Evolutionary conservation across 2,329 filamentous ascomycete species (phyloP).

Genomic region (Zarea fungicola): DNA sequence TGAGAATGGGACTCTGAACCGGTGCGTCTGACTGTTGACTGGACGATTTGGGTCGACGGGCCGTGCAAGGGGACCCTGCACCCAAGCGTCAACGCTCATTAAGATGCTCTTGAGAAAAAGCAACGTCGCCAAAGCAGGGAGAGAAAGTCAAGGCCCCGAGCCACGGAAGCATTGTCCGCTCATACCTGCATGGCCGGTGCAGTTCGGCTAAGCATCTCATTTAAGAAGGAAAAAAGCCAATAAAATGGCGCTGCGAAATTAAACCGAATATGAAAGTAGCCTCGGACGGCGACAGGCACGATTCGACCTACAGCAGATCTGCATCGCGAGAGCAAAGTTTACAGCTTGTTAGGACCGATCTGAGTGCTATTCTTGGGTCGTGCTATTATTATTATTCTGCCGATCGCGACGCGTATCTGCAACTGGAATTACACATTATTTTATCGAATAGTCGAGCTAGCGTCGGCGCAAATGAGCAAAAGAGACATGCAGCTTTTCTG

Average conservation of each 20-base stretch:
- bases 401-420: constrained; percentile 6
- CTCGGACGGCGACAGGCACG: no score
- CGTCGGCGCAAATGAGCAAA: constrained; percentile 5
- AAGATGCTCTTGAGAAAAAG: no score
- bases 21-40: no score
- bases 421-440: constrained; percentile 5
- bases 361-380: not conserved
- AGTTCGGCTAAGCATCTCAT: not conserved
- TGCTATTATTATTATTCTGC: not conserved
- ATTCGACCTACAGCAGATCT: no score
- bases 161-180: not conserved
- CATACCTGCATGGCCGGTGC: not conserved
- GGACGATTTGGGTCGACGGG: not conserved
- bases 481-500: constrained; percentile 9
- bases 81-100: no score
- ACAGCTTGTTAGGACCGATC: not conserved
- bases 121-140: constrained; percentile 2
- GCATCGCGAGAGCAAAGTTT: not conserved
- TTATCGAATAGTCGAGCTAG: not conserved
- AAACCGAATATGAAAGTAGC: no score
- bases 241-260: not conserved
- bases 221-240: constrained; percentile 1
- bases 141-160: constrained; percentile 1
- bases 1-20: no score
- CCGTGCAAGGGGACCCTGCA: not conserved